Evolutionary conservation across 306 rosid genomes (phyloP).

Genomic region (Adenanthera pavonina): DNA sequence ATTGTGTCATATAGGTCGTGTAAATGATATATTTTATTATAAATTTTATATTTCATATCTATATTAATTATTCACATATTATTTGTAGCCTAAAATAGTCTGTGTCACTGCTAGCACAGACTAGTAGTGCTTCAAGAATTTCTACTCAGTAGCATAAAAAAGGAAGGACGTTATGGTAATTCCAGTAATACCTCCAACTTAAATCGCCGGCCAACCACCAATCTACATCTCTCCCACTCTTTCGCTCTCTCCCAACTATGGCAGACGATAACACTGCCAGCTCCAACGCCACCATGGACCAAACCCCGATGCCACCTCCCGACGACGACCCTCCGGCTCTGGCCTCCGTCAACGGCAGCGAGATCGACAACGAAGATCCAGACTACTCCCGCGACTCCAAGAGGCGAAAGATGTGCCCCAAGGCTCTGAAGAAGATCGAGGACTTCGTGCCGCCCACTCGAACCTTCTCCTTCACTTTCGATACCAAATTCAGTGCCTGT

Average conservation of each 20-base stretch:
- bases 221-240: not conserved
- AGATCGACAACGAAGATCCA: not conserved
- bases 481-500: slow-evolving; percentile 44
- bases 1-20: no score
- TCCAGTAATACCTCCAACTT: not conserved
- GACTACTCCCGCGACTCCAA: slow-evolving; percentile 43
- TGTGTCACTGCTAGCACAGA: no score
- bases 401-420: slow-evolving; percentile 51
- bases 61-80: no score
- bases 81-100: no score
- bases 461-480: slow-evolving; percentile 51
- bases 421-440: slow-evolving; percentile 43
- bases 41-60: no score
- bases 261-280: slow-evolving; percentile 25
- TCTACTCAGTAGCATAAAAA: no score
- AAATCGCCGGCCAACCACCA: not conserved
- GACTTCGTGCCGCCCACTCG: slow-evolving; percentile 39
- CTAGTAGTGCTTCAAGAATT: no score
- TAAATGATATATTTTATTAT: no score
- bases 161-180: slow-evolving; percentile 13
- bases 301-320: not conserved
- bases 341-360: not conserved
- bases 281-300: not conserved
- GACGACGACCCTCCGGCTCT: not conserved
- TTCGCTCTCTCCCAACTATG: slow-evolving; percentile 3